Evolutionary conservation across 2,329 filamentous ascomycete genomes (phyloP).

Genomic region (Blumeria graminis): DNA sequence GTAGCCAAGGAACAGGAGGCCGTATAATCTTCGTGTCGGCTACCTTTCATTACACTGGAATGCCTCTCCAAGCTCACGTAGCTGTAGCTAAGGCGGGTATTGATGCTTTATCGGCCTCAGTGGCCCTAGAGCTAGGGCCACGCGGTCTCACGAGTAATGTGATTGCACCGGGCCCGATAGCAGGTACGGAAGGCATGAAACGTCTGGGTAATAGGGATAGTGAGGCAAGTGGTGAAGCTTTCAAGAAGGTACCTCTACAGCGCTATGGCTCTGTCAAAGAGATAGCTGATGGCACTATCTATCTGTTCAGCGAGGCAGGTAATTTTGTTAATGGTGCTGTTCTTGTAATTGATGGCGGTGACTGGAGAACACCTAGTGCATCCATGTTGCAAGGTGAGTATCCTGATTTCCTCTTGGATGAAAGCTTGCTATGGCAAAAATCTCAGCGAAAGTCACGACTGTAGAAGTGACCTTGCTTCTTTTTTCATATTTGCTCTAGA

Average conservation of each 20-base stretch:
- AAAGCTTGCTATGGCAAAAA: slow-evolving; percentile 3
- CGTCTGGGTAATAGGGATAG: slow-evolving; percentile 22
- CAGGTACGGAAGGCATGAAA: slow-evolving; percentile 58
- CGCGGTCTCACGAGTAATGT: slow-evolving; percentile 70
- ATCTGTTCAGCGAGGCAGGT: slow-evolving; percentile 62
- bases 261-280: slow-evolving; percentile 62
- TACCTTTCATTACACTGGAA: slow-evolving; percentile 73
- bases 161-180: slow-evolving; percentile 59
- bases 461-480: neutral
- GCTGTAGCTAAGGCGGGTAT: slow-evolving; percentile 76
- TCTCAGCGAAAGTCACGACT: neutral
- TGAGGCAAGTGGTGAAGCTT: slow-evolving; percentile 8
- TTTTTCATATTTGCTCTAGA: too few relatives aligned
- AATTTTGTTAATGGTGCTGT: slow-evolving; percentile 69
- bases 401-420: slow-evolving; percentile 12
- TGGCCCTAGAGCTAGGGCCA: slow-evolving; percentile 77
- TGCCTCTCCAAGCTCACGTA: slow-evolving; percentile 74
- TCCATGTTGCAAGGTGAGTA: slow-evolving; percentile 6
- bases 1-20: slow-evolving; percentile 37
- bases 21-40: slow-evolving; percentile 79
- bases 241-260: slow-evolving; percentile 40
- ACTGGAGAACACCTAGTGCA: slow-evolving; percentile 10
- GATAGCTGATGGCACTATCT: slow-evolving; percentile 81
- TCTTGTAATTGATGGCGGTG: slow-evolving; percentile 43
- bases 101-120: slow-evolving; percentile 56